Percentiles rank a stretch among this genome's conserved stretches.
Evolutionary conservation across 2,329 filamentous ascomycete genomes (phyloP).

Genomic region (Ascochyta lentis): DNA sequence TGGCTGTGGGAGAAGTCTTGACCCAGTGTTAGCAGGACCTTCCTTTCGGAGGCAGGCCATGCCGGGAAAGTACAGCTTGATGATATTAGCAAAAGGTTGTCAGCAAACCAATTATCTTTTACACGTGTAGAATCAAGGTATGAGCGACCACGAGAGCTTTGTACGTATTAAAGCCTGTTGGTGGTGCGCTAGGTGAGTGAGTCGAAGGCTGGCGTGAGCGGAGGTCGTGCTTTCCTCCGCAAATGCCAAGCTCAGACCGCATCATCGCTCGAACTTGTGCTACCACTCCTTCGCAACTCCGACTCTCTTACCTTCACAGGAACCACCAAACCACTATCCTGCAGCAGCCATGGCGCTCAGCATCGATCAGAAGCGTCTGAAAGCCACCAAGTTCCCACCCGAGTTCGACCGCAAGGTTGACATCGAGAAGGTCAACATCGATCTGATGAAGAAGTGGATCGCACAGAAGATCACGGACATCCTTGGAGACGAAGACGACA

Average conservation of each 20-base stretch:
- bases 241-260: slow-evolving; percentile 9
- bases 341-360: slow-evolving; percentile 72
- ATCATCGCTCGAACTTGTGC: slow-evolving; percentile 17
- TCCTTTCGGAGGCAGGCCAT: neutral
- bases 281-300: neutral
- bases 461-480: slow-evolving; percentile 85
- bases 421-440: slow-evolving; percentile 94
- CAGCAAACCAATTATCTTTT: neutral
- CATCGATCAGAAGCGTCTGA: slow-evolving; percentile 87
- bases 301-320: neutral
- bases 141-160: neutral
- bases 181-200: neutral
- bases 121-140: neutral
- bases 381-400: slow-evolving; percentile 89
- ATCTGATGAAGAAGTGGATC: slow-evolving; percentile 99
- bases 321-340: neutral
- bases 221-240: slow-evolving; percentile 13
- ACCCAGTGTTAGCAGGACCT: neutral
- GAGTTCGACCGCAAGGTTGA: slow-evolving; percentile 97
- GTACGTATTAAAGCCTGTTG: neutral
- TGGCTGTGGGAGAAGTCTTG: slow-evolving; percentile 16
- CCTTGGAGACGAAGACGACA: slow-evolving; percentile 91
- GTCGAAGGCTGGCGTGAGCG: neutral
- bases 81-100: neutral
- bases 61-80: slow-evolving; percentile 1